Percentiles rank a stretch among this genome's conserved stretches.
phyloP scores from a whole-genome alignment of 805 yeast genomes.

The Osmozyma mogii region DNA sequence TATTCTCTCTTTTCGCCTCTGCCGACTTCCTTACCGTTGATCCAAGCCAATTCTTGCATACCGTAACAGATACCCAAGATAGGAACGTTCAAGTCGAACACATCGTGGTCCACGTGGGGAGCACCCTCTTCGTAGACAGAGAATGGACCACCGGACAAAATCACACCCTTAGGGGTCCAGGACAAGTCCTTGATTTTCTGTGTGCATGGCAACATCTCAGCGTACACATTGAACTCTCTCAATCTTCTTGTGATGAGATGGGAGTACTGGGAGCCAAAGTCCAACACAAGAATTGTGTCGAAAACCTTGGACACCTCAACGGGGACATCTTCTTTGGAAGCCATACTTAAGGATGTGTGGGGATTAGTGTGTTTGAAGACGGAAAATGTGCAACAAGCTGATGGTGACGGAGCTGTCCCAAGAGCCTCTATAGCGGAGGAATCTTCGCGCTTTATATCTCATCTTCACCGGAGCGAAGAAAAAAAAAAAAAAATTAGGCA shows the following conservation, averaged over 20 bases:
- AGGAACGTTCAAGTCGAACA: constrained; percentile 87
- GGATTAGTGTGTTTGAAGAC: no score
- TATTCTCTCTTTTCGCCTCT: constrained; percentile 97
- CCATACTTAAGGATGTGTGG: constrained; percentile 4
- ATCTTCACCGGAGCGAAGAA: no score
- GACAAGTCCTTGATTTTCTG: constrained; percentile 87
- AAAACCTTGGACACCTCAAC: constrained; percentile 77
- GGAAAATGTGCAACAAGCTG: no score
- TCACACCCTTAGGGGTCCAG: constrained; percentile 96
- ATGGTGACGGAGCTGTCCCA: no score
- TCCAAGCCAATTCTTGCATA: constrained; percentile 99
- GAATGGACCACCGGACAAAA: constrained; percentile 95
- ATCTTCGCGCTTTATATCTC: no score
- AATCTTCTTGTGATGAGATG: constrained; percentile 94
- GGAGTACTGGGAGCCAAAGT: constrained; percentile 97
- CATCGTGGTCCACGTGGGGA: constrained; percentile 94
- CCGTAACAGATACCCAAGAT: constrained; percentile 98
- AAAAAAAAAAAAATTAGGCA: no score
- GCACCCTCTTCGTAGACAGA: constrained; percentile 93
- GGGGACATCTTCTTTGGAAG: constrained; percentile 26
- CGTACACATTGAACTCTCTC: constrained; percentile 96
- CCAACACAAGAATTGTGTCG: constrained; percentile 95
- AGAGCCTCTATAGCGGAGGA: no score
- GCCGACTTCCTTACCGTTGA: constrained; percentile 86
- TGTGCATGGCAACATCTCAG: constrained; percentile 99